phyloP scores from a whole-genome alignment of 164 flowering plant genomes.

The Umbilicus rupestris region DNA sequence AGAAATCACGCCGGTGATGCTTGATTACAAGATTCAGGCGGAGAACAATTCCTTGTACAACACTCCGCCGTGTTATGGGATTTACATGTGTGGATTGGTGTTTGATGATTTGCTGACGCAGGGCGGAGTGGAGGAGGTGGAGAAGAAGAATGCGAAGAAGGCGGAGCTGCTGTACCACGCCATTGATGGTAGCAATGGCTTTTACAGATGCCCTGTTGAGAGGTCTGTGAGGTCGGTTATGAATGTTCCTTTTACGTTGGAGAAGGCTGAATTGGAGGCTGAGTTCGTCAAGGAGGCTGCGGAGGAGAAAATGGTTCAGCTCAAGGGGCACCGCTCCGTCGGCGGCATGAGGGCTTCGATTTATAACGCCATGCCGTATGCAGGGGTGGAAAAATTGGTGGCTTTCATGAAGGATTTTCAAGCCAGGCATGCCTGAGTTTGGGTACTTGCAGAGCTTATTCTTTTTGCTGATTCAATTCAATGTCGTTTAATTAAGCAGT shows the following conservation, averaged over 20 bases:
- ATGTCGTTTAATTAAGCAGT: too few relatives aligned
- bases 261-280: slow-evolving; percentile 7
- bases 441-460: too few relatives aligned
- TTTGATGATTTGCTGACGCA: slow-evolving; percentile 24
- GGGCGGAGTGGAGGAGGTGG: slow-evolving; percentile 76
- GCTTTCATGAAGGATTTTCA: slow-evolving; percentile 11
- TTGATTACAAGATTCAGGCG: slow-evolving; percentile 8
- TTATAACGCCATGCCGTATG: slow-evolving; percentile 9
- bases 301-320: slow-evolving; percentile 79
- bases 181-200: slow-evolving; percentile 73
- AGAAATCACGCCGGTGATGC: slow-evolving; percentile 15
- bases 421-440: slow-evolving; percentile 8
- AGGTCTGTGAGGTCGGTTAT: slow-evolving; percentile 83
- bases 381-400: slow-evolving; percentile 11
- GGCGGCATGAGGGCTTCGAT: slow-evolving; percentile 12
- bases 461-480: too few relatives aligned
- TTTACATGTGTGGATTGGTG: slow-evolving; percentile 13
- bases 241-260: slow-evolving; percentile 90
- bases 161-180: slow-evolving; percentile 60
- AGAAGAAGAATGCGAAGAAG: slow-evolving; percentile 75
- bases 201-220: slow-evolving; percentile 82
- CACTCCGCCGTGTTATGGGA: slow-evolving; percentile 10
- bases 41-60: slow-evolving; percentile 8
- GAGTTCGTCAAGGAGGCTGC: slow-evolving; percentile 43
- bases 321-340: slow-evolving; percentile 26